Percentiles rank a stretch among this genome's conserved stretches.
phyloP scores from a whole-genome alignment of 2,329 filamentous ascomycete genomes.

The Alternaria ventricosa region DNA sequence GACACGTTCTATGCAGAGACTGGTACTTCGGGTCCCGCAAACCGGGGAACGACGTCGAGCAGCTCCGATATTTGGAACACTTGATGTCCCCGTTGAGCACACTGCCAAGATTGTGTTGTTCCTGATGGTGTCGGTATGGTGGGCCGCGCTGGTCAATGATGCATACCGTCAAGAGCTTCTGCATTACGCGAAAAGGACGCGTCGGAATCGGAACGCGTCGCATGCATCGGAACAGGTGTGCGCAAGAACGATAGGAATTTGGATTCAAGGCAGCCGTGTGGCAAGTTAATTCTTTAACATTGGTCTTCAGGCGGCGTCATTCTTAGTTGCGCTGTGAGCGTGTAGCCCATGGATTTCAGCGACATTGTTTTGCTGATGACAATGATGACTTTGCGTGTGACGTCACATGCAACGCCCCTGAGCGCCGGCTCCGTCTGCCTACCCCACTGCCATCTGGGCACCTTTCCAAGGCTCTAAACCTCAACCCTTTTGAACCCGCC shows the following conservation, averaged over 20 bases:
- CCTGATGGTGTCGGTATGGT: neutral
- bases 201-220: neutral
- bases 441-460: neutral
- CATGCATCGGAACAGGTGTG: neutral
- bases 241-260: neutral
- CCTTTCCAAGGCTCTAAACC: neutral
- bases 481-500: neutral
- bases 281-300: neutral
- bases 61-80: neutral
- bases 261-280: neutral
- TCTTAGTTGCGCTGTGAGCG: neutral
- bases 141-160: neutral
- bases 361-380: neutral
- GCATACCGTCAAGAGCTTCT: neutral
- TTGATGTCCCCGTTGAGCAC: neutral
- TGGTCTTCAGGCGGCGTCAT: neutral
- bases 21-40: neutral
- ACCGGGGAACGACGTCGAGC: neutral
- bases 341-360: neutral
- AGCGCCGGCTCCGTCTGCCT: neutral
- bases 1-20: neutral
- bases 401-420: neutral
- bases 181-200: neutral
- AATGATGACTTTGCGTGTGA: neutral
- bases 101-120: neutral